A percentile compares a stretch with the other conserved stretches of the same genome.
Conservation (phyloP, 257 asterid species). For the Craterostigma plantagineum region DNA sequence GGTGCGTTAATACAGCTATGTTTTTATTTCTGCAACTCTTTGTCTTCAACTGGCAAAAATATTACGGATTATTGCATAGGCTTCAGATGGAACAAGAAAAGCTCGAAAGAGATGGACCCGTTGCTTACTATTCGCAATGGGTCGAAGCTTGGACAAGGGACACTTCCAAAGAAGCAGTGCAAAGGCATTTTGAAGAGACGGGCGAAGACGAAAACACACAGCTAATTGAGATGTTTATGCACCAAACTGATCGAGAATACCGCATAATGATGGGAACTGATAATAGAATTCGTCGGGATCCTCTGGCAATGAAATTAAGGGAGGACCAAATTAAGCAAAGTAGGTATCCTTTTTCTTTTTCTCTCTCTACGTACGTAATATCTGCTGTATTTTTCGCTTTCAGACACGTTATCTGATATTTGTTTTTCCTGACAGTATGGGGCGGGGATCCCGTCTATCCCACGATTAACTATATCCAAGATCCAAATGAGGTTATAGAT, state of each 20-base stretch:
- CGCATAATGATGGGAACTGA: constrained; percentile 98
- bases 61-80: constrained; percentile 22
- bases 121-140: constrained; percentile 90
- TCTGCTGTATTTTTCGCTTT: neutral
- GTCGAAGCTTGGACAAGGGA: constrained; percentile 73
- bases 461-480: constrained; percentile 87
- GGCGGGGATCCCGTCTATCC: constrained; percentile 99
- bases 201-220: constrained; percentile 90
- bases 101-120: constrained; percentile 49
- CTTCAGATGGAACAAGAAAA: constrained; percentile 59
- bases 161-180: constrained; percentile 74
- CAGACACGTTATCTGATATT: neutral
- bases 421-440: constrained; percentile 54
- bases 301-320: constrained; percentile 80
- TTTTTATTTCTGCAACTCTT: constrained; percentile 1
- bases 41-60: constrained; percentile 10
- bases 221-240: constrained; percentile 59
- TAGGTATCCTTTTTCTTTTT: constrained; percentile 11
- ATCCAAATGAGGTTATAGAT: constrained; percentile 85
- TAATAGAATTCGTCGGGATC: constrained; percentile 68
- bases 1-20: constrained; percentile 20
- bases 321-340: constrained; percentile 94
- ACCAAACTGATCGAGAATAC: constrained; percentile 79
- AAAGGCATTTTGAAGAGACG: constrained; percentile 87
- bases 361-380: neutral